Percentiles rank a stretch among this genome's conserved stretches.
Evolutionary conservation across 2,329 filamentous ascomycete species (phyloP).

Genomic region (Beauveria scarabaeidicola): DNA sequence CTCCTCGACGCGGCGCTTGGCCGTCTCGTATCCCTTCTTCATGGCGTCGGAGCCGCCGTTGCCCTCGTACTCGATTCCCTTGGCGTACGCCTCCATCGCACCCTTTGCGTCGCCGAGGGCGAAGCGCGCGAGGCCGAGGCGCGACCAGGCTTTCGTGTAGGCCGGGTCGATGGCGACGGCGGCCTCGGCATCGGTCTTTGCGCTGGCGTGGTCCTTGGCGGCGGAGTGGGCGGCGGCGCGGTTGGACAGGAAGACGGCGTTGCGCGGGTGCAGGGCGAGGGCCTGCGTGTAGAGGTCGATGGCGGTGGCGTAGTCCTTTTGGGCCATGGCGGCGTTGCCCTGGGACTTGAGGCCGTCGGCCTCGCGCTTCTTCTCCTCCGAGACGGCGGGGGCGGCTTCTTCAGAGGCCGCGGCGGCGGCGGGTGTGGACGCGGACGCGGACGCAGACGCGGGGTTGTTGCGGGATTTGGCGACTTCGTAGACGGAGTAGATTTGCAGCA

Average conservation of each 20-base stretch:
- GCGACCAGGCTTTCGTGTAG: constrained; percentile 96
- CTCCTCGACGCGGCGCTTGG: constrained; percentile 78
- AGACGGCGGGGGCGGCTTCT: constrained; percentile 26
- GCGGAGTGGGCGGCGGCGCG: constrained; percentile 89
- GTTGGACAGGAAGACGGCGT: constrained; percentile 97
- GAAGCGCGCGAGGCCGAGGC: constrained; percentile 83
- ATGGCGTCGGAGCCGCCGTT: constrained; percentile 92
- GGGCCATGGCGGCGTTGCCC: constrained; percentile 90
- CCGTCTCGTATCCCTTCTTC: constrained; percentile 95
- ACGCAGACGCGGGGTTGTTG: constrained; percentile 26
- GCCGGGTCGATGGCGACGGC: constrained; percentile 80
- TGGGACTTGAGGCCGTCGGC: constrained; percentile 83
- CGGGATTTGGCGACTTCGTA: constrained; percentile 85
- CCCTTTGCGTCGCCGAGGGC: constrained; percentile 85
- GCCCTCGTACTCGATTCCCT: constrained; percentile 89
- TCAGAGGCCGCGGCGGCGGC: constrained; percentile 33
- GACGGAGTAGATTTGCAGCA: constrained; percentile 85
- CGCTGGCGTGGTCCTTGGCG: constrained; percentile 72
- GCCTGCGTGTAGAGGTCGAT: constrained; percentile 86
- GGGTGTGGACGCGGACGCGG: constrained; percentile 29
- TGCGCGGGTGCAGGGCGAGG: constrained; percentile 68
- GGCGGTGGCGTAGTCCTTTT: constrained; percentile 78
- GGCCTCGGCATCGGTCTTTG: constrained; percentile 80
- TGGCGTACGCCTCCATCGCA: constrained; percentile 87
- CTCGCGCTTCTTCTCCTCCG: constrained; percentile 60